These are phyloP conservation scores for Populus tremula DNA, from an alignment of 345 rosid species.

Conservation along the genomic window DNA sequence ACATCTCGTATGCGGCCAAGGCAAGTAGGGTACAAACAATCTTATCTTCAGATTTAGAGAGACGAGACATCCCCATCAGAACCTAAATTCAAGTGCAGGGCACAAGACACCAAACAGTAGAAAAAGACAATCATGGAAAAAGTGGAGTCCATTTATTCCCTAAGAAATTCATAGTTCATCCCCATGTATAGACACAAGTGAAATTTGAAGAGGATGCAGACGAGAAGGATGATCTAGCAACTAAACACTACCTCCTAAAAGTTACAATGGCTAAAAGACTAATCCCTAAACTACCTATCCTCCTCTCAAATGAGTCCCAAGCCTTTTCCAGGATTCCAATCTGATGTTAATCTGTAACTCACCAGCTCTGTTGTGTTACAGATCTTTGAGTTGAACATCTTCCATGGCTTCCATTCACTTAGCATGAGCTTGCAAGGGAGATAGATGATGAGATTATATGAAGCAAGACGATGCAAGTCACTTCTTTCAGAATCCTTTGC, in stretches of 20 bases:
- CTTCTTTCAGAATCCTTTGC: conserved; percentile 14
- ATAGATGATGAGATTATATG: neutral
- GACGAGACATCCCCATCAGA: conserved; percentile 22
- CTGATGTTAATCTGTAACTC: conserved; percentile 28
- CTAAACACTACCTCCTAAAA: conserved; percentile 21
- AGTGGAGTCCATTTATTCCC: conserved; percentile 32
- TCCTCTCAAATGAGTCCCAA: neutral
- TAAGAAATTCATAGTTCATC: conserved; percentile 21
- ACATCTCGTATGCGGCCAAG: neutral
- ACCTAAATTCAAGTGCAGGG: conserved; percentile 4
- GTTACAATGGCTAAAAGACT: conserved; percentile 18
- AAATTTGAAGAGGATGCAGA: neutral
- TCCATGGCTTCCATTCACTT: conserved; percentile 25
- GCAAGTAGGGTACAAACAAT: conserved; percentile 11
- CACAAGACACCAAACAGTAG: neutral
- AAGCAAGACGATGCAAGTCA: neutral
- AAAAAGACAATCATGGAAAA: conserved; percentile 8
- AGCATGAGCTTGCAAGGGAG: conserved; percentile 16
- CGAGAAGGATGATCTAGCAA: conserved; percentile 16
- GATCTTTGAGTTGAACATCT: conserved; percentile 35
- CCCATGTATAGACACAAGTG: conserved; percentile 30
- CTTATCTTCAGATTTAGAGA: conserved; percentile 10
- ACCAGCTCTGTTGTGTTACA: conserved; percentile 33
- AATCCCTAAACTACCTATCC: conserved; percentile 13
- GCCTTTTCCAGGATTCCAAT: neutral